Percentiles rank a stretch among this genome's conserved stretches.
These are phyloP conservation scores for Neostapfia colusana DNA, from an alignment of 176 grass and related monocot species.

Conservation along the genomic window DNA sequence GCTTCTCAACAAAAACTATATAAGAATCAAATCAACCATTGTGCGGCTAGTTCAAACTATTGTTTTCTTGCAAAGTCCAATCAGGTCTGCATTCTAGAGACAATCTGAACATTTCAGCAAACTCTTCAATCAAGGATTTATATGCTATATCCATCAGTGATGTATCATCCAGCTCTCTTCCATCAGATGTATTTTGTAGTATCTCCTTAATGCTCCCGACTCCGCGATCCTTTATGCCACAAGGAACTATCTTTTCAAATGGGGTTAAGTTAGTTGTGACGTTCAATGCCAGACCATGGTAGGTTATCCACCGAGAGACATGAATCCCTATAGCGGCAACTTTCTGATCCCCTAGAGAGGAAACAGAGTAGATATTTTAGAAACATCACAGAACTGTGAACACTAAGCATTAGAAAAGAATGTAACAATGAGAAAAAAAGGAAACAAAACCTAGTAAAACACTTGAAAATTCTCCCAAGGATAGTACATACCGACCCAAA, in stretches of 20 bases:
- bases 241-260: constrained; percentile 64
- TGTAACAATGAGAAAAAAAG: not conserved
- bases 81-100: constrained; percentile 38
- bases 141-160: constrained; percentile 53
- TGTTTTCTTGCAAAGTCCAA: not conserved
- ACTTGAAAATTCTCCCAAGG: not conserved
- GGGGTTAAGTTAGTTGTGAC: constrained; percentile 62
- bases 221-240: constrained; percentile 51
- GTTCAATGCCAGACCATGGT: constrained; percentile 80
- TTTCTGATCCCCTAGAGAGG: constrained; percentile 57
- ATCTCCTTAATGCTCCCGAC: constrained; percentile 63
- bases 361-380: constrained; percentile 26
- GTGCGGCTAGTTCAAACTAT: not conserved
- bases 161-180: constrained; percentile 34
- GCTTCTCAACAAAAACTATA: not conserved
- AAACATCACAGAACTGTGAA: not conserved
- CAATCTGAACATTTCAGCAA: constrained; percentile 66
- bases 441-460: not conserved
- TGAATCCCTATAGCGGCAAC: constrained; percentile 76
- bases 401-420: not conserved
- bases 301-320: constrained; percentile 57
- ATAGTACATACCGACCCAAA: constrained; percentile 75
- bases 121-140: constrained; percentile 62
- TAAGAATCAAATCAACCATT: not conserved
- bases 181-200: constrained; percentile 21